Evolutionary conservation across 768 basidiomycete genomes (phyloP), one percentile per base, ranked within the genome.

Genomic region (Suillus subluteus): DNA sequence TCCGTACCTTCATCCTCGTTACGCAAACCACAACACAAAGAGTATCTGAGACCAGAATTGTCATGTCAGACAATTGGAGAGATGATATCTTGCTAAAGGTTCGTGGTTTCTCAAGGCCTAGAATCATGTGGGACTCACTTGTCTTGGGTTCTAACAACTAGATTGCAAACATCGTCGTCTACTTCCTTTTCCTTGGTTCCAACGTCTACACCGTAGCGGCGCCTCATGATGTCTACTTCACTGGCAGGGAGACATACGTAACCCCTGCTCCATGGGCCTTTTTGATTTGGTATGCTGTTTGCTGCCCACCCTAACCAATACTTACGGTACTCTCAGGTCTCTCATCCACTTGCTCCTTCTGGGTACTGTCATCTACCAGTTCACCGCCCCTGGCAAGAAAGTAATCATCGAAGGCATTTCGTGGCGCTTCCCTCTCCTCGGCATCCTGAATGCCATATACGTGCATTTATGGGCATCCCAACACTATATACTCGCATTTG

Each of bases 201-300:
- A 97, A 97, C 79, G 84, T 96, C 65, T 96, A 94, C 83, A 91
- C 90, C 62, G 85, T 95, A 67, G 89, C 94, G 7, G 85, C 87
- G 2, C 93, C 93, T 0, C 84, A 86, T 50, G 88, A 86, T 68
- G 83, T 88, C 62, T 94, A 94, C 79, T 87, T 83, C 74, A 78
- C 82, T 69, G 88, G 87, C 55, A 94, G 94, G 76, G 89, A 92
- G 71, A 98, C 96, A 0, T 98, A 96, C 78, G 82, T 99, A 66
- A 98, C 96, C 1, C 97, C 97, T n/a, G 93, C 94, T 32, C 88
- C 90, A 35, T 98, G 92, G 88, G 91, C 93, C 2, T 97, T 95
- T 82, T 86, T 91, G 81, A 91, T 96, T 75, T 97, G 95, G 94
- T 91, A 64, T 50, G 82, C 75, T 41, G 21, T 41, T 30, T 32